phyloP scores from a whole-genome alignment of 2,329 filamentous ascomycete species.

The Calonectria hawksworthii region DNA sequence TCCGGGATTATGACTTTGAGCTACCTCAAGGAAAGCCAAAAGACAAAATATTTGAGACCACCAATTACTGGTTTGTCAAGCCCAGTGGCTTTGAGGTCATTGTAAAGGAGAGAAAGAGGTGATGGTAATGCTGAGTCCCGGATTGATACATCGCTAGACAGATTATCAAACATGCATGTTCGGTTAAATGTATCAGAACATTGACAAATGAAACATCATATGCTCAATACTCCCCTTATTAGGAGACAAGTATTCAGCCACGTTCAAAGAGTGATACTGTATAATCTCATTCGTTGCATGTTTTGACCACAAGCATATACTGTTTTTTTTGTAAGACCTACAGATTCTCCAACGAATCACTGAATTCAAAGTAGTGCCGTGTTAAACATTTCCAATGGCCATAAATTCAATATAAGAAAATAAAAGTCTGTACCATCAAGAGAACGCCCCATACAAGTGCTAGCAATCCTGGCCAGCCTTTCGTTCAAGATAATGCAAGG shows the following conservation, averaged over 20 bases:
- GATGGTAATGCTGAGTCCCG: not conserved
- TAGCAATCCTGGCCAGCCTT: not conserved
- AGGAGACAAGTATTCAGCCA: not conserved
- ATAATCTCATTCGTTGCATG: not conserved
- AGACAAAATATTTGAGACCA: not conserved
- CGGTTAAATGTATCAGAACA: not conserved
- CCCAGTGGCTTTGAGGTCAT: not conserved
- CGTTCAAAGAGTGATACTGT: not conserved
- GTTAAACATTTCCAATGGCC: not conserved
- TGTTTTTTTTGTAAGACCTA: not conserved
- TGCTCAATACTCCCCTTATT: not conserved
- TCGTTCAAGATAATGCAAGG: not conserved
- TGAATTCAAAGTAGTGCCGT: not conserved
- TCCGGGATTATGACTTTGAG: not conserved
- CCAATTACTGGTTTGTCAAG: not conserved
- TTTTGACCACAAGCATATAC: not conserved
- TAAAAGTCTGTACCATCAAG: not conserved
- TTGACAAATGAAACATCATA: not conserved
- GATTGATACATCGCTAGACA: not conserved
- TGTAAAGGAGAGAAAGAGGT: not conserved
- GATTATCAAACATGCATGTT: not conserved
- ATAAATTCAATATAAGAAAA: not conserved
- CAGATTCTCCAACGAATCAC: not conserved
- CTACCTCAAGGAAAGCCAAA: not conserved
- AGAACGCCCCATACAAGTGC: not conserved